Percentiles rank a stretch among this genome's conserved stretches.
phyloP scores from a whole-genome alignment of 2,329 filamentous ascomycete species.

The Talaromyces sp. region DNA sequence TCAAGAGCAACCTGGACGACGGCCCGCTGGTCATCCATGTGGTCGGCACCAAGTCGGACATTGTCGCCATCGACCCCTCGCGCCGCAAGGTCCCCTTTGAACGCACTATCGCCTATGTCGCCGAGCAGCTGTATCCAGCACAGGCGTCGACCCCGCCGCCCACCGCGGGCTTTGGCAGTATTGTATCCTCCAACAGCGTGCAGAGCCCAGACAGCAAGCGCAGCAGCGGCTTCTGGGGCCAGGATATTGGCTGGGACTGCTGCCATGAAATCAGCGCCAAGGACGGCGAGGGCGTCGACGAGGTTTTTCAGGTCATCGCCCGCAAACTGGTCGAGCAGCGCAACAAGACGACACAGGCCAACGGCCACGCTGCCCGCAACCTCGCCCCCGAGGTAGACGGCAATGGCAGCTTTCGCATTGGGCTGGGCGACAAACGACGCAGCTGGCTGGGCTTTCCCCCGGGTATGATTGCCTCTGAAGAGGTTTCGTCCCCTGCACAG shows the following conservation, averaged over 20 bases:
- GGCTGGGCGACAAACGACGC: constrained; percentile 56
- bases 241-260: constrained; percentile 92
- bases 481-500: constrained; percentile 24
- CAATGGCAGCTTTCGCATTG: constrained; percentile 56
- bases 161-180: constrained; percentile 46
- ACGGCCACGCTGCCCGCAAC: constrained; percentile 34
- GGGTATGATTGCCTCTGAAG: constrained; percentile 34
- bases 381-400: constrained; percentile 42
- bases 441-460: constrained; percentile 62
- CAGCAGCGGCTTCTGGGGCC: constrained; percentile 63
- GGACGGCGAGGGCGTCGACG: constrained; percentile 90
- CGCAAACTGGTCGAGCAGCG: constrained; percentile 75
- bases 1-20: constrained; percentile 63
- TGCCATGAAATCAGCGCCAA: constrained; percentile 96
- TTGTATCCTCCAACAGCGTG: constrained; percentile 19
- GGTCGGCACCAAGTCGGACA: constrained; percentile 90
- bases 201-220: constrained; percentile 41
- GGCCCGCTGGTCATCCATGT: constrained; percentile 78
- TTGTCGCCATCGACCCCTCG: constrained; percentile 77
- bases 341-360: constrained; percentile 35
- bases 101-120: constrained; percentile 90
- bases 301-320: constrained; percentile 88
- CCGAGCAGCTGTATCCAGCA: constrained; percentile 77
- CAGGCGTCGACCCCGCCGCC: constrained; percentile 62
- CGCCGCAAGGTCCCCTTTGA: constrained; percentile 86